A percentile compares a stretch with the other conserved stretches of the same genome.
Conservation (phyloP, 2,329 filamentous ascomycete species). For the Talaromyces marneffei region DNA sequence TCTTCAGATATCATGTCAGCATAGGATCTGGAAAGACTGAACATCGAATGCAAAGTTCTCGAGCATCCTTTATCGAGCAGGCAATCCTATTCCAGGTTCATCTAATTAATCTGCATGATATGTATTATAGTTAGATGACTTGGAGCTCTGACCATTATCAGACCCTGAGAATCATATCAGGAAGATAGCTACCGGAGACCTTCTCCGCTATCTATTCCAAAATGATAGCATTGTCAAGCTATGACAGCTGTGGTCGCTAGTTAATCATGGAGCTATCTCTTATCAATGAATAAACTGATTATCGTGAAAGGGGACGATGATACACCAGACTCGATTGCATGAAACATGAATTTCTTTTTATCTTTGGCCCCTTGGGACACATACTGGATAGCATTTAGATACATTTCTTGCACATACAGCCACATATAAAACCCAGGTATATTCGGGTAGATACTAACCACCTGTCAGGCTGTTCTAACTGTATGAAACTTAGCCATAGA, state of each 20-base stretch:
- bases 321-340: neutral
- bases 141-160: neutral
- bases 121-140: neutral
- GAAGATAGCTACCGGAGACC: neutral
- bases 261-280: neutral
- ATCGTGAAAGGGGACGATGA: neutral
- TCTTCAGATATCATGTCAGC: too few relatives aligned
- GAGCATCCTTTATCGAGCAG: neutral
- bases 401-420: too few relatives aligned
- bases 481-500: neutral
- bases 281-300: neutral
- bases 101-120: neutral
- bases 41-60: too few relatives aligned
- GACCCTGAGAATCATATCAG: neutral
- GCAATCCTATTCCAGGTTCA: neutral
- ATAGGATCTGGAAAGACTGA: neutral
- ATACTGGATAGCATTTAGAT: neutral
- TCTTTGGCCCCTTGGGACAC: neutral
- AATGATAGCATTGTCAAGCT: neutral
- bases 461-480: neutral
- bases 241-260: neutral
- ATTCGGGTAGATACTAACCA: neutral
- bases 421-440: neutral
- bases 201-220: neutral
- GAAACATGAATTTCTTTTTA: neutral